Conservation (phyloP, 139 green algal genomes). For the Ulvella scutata region DNA sequence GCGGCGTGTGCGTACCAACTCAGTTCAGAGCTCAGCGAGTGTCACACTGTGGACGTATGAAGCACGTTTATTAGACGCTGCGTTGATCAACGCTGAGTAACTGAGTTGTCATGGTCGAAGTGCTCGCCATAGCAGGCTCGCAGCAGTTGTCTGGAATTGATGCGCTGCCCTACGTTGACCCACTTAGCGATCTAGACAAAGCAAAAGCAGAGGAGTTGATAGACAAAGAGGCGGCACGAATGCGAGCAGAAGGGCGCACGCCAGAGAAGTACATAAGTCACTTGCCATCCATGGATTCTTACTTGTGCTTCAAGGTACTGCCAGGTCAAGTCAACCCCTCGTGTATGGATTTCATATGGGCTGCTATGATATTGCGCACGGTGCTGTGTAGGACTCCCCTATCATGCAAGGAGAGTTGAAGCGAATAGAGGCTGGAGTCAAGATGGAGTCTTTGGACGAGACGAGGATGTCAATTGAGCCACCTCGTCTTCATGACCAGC, state of each 20-base stretch:
- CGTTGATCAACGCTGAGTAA: no score
- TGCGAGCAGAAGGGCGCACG: background rate
- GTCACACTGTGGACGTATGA: no score
- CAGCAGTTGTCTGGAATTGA: background rate
- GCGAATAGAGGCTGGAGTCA: background rate
- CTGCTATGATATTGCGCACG: background rate
- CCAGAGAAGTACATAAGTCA: background rate
- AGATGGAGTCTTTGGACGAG: background rate
- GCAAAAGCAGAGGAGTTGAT: background rate
- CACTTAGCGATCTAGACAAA: background rate
- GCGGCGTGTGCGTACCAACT: no score
- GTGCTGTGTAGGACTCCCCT: background rate
- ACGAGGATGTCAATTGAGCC: background rate
- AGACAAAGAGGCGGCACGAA: background rate
- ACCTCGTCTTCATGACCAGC: background rate
- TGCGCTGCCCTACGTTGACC: background rate
- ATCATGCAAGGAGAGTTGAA: background rate
- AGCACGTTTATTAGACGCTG: no score
- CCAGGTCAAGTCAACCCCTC: background rate
- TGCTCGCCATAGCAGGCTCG: background rate
- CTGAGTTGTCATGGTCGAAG: background rate
- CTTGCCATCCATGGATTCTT: background rate
- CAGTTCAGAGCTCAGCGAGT: no score
- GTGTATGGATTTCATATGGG: background rate
- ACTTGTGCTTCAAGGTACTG: background rate